A percentile compares a stretch with the other conserved stretches of the same genome.
Conservation (phyloP, 2,329 filamentous ascomycete species). For the Rhynchosporium secalis region DNA sequence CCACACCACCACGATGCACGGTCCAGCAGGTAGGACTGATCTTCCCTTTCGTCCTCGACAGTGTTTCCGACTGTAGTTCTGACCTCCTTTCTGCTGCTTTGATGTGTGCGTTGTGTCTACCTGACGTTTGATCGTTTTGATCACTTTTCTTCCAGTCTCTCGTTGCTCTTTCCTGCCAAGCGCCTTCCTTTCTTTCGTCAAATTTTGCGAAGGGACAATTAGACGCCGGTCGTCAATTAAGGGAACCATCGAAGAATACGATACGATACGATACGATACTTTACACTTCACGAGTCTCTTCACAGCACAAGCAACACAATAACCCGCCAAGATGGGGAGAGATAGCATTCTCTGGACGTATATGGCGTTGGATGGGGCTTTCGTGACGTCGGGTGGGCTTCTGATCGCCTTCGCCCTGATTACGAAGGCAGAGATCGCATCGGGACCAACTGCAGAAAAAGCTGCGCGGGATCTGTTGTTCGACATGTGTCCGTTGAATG, state of each 20-base stretch:
- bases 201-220: constrained; percentile 21
- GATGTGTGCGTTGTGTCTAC: constrained; percentile 11
- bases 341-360: constrained; percentile 55
- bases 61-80: constrained; percentile 29
- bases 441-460: constrained; percentile 47
- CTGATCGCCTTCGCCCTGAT: constrained; percentile 54
- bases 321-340: constrained; percentile 42
- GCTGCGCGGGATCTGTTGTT: constrained; percentile 54
- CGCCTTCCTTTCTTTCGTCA: constrained; percentile 16
- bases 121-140: constrained; percentile 26
- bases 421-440: constrained; percentile 46
- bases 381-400: constrained; percentile 51
- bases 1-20: constrained; percentile 20
- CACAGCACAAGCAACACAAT: neutral
- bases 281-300: constrained; percentile 10
- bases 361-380: constrained; percentile 51
- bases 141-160: constrained; percentile 18
- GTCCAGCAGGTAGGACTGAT: constrained; percentile 1
- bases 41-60: constrained; percentile 22
- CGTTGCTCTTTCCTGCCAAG: constrained; percentile 17
- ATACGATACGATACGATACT: constrained; percentile 3
- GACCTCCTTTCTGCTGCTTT: constrained; percentile 16
- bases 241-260: constrained; percentile 14
- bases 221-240: constrained; percentile 39
- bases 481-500: constrained; percentile 52